Evolutionary conservation across 495 filamentous ascomycete species (phyloP), one percentile per base, ranked within the genome.

Genomic region (Podospora didyma): DNA sequence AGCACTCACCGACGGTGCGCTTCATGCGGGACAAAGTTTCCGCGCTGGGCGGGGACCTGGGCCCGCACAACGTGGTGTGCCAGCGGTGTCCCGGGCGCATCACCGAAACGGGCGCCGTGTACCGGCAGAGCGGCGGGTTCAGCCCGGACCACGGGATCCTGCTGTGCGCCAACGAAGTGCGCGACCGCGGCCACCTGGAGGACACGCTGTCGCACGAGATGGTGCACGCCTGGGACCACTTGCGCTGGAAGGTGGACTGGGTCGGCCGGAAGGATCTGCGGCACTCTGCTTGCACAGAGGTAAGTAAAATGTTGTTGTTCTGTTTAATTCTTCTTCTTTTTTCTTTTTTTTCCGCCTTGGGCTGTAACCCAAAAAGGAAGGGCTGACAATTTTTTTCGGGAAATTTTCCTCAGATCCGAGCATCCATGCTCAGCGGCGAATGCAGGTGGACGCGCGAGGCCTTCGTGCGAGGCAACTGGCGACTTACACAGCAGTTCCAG

Each of bases 141-240:
- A 83, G 86, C 65, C 84, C 89, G 0, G 77, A 88, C 28, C 87
- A 89, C 62, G 94, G 94, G 3, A 96, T 98, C 49, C 59, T 92
- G 66, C 70, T 98, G 3, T 97, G 95, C 69, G 89, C 95, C 26
- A 97, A 98, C 67, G 82, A 89, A 69, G 77, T 97, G 69, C 74
- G 82, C 46, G 82, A 87, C 63, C 77, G 82, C 46, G 79, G 83
- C 2, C 88, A 95, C 64, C 64, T 95, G 60, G 94, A 98, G 76
- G 94, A 98, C 69, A 96, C 90, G 31, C 76, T 98, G 66, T 88
- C 94, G 42, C 94, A 98, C 73, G 94, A 98, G 76, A 92, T 98
- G 87, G 86, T 98, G 52, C 94, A 98, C 75, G 93, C 92, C 9
- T 97, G 89, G 76, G 94, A 98, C 67, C 89, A 96, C 71, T 67